A percentile compares a stretch with the other conserved stretches of the same genome.
Conservation (phyloP, 306 rosid genomes). For the Pyrus bretschneideri region DNA sequence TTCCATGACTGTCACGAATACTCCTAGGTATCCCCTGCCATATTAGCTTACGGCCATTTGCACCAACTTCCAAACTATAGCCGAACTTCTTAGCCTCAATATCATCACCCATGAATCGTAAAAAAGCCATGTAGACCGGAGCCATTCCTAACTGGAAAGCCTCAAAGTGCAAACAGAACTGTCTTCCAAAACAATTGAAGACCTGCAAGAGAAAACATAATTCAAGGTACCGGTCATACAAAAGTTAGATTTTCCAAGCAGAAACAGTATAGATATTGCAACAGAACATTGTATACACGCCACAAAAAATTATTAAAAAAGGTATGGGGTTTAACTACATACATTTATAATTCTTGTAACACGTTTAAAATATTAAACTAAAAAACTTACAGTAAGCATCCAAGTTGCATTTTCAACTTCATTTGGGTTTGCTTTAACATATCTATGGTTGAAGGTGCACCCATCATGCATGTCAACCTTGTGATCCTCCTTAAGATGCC, state of each 20-base stretch:
- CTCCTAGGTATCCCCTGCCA: constrained; percentile 98
- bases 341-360: not conserved
- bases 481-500: constrained; percentile 83
- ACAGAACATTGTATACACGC: not conserved
- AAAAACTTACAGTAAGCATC: constrained; percentile 81
- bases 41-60: constrained; percentile 69
- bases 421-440: constrained; percentile 79
- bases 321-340: not conserved
- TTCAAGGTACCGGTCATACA: constrained; percentile 1
- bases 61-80: constrained; percentile 93
- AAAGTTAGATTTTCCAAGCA: not conserved
- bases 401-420: constrained; percentile 97
- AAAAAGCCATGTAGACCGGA: constrained; percentile 88
- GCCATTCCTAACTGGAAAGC: constrained; percentile 73
- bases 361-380: not conserved
- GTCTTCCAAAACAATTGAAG: constrained; percentile 77
- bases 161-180: constrained; percentile 96
- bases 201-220: constrained; percentile 40
- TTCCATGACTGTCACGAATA: constrained; percentile 75
- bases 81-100: constrained; percentile 72
- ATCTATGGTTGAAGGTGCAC: constrained; percentile 85
- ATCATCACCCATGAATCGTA: constrained; percentile 91
- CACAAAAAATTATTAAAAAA: not conserved
- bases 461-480: constrained; percentile 94
- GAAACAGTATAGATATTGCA: not conserved